Percentiles rank a stretch among this genome's conserved stretches.
These are phyloP conservation scores for Aspergillus homomorphus DNA, from an alignment of 495 filamentous ascomycete genomes.

Conservation along the genomic window DNA sequence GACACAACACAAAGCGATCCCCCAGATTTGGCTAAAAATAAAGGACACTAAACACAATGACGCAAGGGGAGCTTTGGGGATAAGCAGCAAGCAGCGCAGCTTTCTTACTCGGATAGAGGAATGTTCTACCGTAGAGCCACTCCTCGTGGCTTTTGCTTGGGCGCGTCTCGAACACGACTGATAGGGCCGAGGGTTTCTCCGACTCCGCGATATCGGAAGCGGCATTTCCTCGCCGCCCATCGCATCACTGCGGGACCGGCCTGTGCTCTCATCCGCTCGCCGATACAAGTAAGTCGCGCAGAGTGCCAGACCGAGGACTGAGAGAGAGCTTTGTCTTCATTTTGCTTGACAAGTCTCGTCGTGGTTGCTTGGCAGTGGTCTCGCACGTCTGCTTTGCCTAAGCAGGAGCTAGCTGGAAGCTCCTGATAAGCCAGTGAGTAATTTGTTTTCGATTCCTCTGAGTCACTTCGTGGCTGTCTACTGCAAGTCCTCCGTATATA, in stretches of 20 bases:
- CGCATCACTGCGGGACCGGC: slow-evolving; percentile 6
- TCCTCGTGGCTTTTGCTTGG: slow-evolving; percentile 9
- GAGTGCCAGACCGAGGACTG: too few relatives aligned
- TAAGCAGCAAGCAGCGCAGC: slow-evolving; percentile 4
- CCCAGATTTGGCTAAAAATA: background rate
- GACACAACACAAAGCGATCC: background rate
- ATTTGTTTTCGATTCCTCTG: slow-evolving; percentile 3
- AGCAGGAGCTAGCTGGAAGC: background rate
- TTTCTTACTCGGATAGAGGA: background rate
- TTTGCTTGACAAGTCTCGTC: slow-evolving; percentile 1
- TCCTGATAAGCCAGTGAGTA: slow-evolving; percentile 4
- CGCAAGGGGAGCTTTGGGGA: slow-evolving; percentile 14
- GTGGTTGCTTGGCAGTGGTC: slow-evolving; percentile 11
- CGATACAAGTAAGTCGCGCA: background rate
- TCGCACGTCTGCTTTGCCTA: slow-evolving; percentile 7
- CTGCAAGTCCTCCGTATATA: slow-evolving; percentile 1
- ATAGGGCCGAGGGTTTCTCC: slow-evolving; percentile 35
- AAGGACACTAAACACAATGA: slow-evolving; percentile 10
- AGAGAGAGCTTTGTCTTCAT: slow-evolving; percentile 1
- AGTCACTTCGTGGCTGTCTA: slow-evolving; percentile 17
- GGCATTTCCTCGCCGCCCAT: slow-evolving; percentile 12
- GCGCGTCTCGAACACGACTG: slow-evolving; percentile 22
- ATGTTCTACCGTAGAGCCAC: background rate
- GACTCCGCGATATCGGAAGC: slow-evolving; percentile 31
- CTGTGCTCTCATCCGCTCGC: background rate